A percentile compares a stretch with the other conserved stretches of the same genome.
These are phyloP conservation scores for Kwoniella dendrophila DNA, from an alignment of 768 basidiomycete species.

Conservation along the genomic window DNA sequence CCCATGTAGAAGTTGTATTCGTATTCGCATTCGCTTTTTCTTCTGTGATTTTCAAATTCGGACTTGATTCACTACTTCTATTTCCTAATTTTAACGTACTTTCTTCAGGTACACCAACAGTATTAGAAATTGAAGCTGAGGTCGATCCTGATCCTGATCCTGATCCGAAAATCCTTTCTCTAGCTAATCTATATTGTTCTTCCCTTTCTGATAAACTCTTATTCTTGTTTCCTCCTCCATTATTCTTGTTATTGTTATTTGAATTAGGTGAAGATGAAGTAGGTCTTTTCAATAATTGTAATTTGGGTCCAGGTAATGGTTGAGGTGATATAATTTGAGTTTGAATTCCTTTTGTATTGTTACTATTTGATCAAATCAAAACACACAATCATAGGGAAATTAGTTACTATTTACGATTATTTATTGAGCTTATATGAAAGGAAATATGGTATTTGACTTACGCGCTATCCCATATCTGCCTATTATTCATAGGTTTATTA, in stretches of 20 bases:
- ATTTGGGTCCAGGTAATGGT: slow-evolving; percentile 14
- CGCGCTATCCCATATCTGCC: slow-evolving; percentile 42
- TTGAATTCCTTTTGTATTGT: slow-evolving; percentile 7
- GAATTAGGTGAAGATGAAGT: slow-evolving; percentile 4
- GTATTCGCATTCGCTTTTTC: background rate
- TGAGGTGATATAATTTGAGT: slow-evolving; percentile 20
- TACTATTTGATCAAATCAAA: too few species aligned
- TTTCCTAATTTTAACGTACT: slow-evolving; percentile 1
- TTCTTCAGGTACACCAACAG: background rate
- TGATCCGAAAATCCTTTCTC: slow-evolving; percentile 47
- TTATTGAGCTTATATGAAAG: background rate
- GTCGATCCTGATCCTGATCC: background rate
- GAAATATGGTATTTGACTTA: slow-evolving; percentile 7
- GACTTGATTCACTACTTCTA: background rate
- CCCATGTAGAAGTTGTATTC: background rate
- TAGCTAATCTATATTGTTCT: slow-evolving; percentile 42
- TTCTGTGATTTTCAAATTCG: too few species aligned
- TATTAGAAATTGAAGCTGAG: background rate
- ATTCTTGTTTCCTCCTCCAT: slow-evolving; percentile 39
- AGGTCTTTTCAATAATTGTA: slow-evolving; percentile 27
- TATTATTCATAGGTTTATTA: slow-evolving; percentile 25
- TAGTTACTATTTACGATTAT: too few species aligned
- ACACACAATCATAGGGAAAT: too few species aligned
- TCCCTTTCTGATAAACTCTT: slow-evolving; percentile 46
- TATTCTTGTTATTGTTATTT: background rate